These are phyloP conservation scores for Mycena sanguinolenta DNA, from an alignment of 768 basidiomycete genomes.

Conservation along the genomic window DNA sequence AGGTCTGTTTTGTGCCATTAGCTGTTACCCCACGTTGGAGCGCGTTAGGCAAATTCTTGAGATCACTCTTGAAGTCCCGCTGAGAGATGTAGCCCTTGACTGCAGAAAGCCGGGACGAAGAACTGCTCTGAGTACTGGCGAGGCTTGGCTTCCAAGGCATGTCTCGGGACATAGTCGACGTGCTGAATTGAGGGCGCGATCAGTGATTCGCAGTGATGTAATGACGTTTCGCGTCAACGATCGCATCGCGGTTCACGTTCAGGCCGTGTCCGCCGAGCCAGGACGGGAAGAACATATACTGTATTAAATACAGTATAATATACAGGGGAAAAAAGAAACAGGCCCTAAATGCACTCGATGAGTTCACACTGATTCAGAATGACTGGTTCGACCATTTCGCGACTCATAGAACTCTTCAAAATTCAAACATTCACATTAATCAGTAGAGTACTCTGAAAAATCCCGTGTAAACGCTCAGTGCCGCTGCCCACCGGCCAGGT, in stretches of 20 bases:
- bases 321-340: too few relatives aligned
- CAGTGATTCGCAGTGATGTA: too few relatives aligned
- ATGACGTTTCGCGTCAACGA: too few relatives aligned
- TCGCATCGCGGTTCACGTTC: too few relatives aligned
- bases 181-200: too few relatives aligned
- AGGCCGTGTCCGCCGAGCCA: too few relatives aligned
- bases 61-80: constrained; percentile 48
- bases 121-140: constrained; percentile 32
- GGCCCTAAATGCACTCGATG: too few relatives aligned
- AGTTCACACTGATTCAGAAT: too few relatives aligned
- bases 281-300: too few relatives aligned
- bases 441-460: constrained; percentile 5
- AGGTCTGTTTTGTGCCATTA: constrained; percentile 53
- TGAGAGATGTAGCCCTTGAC: constrained; percentile 66
- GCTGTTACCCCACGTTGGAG: constrained; percentile 39
- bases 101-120: constrained; percentile 49
- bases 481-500: constrained; percentile 44
- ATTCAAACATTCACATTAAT: not conserved
- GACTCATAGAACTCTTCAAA: not conserved
- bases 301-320: too few relatives aligned
- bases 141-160: constrained; percentile 53
- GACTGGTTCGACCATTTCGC: too few relatives aligned
- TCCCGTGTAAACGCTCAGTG: not conserved
- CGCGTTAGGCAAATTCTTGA: constrained; percentile 39
- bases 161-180: constrained; percentile 49